Evolutionary conservation across 352 stramenopile genomes (phyloP).

Genomic region (Saprolegnia parasitica): DNA sequence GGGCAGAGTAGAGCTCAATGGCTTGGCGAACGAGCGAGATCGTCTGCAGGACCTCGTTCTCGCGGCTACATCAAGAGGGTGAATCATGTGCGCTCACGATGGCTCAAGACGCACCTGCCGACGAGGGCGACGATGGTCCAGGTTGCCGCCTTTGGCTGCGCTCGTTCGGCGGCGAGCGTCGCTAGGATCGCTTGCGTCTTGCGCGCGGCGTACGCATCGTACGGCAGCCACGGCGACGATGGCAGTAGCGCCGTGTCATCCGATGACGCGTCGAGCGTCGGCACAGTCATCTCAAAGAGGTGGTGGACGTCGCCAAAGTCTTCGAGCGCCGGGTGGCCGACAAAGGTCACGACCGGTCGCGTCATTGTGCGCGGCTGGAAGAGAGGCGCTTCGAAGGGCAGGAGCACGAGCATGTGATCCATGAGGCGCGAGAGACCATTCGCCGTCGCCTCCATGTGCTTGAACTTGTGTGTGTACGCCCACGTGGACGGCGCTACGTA

Average conservation of each 20-base stretch:
- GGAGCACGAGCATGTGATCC: slow-evolving; percentile 61
- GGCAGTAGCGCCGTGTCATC: background rate
- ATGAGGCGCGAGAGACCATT: slow-evolving; percentile 40
- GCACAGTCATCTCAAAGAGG: slow-evolving; percentile 34
- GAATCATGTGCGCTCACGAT: background rate
- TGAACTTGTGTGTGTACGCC: slow-evolving; percentile 57
- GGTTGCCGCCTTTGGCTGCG: background rate
- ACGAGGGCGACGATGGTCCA: slow-evolving; percentile 53
- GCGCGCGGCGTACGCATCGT: no score
- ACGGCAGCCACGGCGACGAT: background rate
- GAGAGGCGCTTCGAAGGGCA: slow-evolving; percentile 61
- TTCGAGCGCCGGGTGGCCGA: slow-evolving; percentile 62
- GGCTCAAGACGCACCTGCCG: slow-evolving; percentile 40
- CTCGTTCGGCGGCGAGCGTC: background rate
- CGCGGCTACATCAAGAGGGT: slow-evolving; percentile 36
- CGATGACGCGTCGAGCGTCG: slow-evolving; percentile 27
- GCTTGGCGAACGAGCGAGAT: slow-evolving; percentile 41
- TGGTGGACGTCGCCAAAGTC: slow-evolving; percentile 53
- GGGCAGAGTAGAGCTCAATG: slow-evolving; percentile 31
- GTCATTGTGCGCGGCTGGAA: slow-evolving; percentile 43
- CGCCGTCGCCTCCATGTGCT: slow-evolving; percentile 34
- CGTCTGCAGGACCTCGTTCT: slow-evolving; percentile 52
- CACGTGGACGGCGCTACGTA: slow-evolving; percentile 76
- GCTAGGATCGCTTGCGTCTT: background rate
- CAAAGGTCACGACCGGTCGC: slow-evolving; percentile 35